Conservation (phyloP, 495 filamentous ascomycete genomes). For the Choiromyces venosus region DNA sequence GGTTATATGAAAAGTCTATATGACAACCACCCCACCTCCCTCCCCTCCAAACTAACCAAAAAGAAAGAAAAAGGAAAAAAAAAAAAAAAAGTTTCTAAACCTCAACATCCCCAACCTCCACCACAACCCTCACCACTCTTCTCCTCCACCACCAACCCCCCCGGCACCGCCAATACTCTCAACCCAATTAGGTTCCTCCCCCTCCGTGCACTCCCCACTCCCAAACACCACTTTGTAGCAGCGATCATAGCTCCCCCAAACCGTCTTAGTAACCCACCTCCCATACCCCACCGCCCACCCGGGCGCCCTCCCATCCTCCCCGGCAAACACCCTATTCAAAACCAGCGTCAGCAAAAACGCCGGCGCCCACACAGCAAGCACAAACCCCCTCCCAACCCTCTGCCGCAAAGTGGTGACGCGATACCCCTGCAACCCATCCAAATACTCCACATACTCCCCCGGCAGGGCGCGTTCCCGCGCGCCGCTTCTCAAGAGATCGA, state of each 20-base stretch:
- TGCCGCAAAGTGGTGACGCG: conserved; percentile 62
- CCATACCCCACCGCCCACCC: conserved; percentile 56
- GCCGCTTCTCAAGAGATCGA: no score
- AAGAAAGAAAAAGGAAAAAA: no score
- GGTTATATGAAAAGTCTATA: no score
- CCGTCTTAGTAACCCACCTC: conserved; percentile 48
- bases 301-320: conserved; percentile 52
- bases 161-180: conserved; percentile 11
- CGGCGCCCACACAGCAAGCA: conserved; percentile 51
- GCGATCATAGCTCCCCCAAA: conserved; percentile 82
- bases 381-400: conserved; percentile 51
- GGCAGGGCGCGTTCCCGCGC: conserved; percentile 67
- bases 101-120: conserved; percentile 9
- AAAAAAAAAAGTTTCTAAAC: background rate
- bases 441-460: conserved; percentile 62
- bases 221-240: no score
- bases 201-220: conserved; percentile 75
- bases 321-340: background rate
- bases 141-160: conserved; percentile 5
- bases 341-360: conserved; percentile 46
- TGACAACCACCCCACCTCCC: no score
- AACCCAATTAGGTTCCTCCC: conserved; percentile 24
- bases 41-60: no score
- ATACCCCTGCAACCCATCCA: conserved; percentile 62
- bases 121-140: conserved; percentile 24